Evolutionary conservation across 495 filamentous ascomycete species (phyloP).

Genomic region (Corynascus novoguineensis): DNA sequence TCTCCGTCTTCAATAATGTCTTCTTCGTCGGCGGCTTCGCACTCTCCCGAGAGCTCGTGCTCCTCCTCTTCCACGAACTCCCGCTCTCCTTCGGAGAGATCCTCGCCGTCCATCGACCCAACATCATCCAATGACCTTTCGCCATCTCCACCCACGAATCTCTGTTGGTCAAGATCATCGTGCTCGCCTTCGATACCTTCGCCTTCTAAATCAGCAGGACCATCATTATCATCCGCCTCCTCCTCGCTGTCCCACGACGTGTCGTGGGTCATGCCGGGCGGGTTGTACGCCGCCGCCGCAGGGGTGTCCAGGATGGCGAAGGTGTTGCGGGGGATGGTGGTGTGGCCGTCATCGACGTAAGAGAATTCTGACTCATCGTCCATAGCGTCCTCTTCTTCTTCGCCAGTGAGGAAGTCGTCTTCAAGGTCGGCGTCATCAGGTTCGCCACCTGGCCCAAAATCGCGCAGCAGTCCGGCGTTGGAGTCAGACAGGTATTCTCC

Average conservation of each 20-base stretch:
- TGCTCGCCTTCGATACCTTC: not conserved
- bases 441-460: no score
- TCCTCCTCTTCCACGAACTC: not conserved
- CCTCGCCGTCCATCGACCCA: not conserved
- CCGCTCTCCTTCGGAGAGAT: not conserved
- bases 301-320: slow-evolving; percentile 16
- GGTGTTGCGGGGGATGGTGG: slow-evolving; percentile 7
- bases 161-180: not conserved
- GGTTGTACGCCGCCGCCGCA: slow-evolving; percentile 9
- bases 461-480: no score
- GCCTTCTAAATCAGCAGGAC: no score
- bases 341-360: slow-evolving; percentile 3
- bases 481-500: no score
- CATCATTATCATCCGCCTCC: not conserved
- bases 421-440: not conserved
- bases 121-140: not conserved
- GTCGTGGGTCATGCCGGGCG: slow-evolving; percentile 14
- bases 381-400: slow-evolving; percentile 1
- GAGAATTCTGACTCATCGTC: not conserved
- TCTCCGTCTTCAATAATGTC: not conserved
- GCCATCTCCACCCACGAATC: not conserved
- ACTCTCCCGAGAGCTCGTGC: not conserved
- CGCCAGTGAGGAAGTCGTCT: not conserved
- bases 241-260: not conserved
- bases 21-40: not conserved